Percentiles rank a stretch among this genome's conserved stretches.
Conservation (phyloP, 2,329 filamentous ascomycete genomes). For the Mollisiaceae sp. region DNA sequence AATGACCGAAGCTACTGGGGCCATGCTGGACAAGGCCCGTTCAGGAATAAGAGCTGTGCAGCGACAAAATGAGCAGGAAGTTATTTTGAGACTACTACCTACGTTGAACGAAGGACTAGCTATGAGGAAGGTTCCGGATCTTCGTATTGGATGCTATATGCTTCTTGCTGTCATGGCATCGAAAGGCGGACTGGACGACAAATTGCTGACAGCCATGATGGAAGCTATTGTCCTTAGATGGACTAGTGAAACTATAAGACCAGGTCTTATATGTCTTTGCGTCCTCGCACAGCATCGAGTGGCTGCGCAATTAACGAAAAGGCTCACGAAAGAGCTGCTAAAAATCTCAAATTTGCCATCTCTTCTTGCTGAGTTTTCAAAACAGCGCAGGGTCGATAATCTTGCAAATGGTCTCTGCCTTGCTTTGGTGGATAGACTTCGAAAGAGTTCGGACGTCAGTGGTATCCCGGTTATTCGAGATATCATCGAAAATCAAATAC, state of each 20-base stretch:
- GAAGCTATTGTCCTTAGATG: conserved; percentile 82
- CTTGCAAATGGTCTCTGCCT: conserved; percentile 74
- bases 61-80: conserved; percentile 78
- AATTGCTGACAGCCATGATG: conserved; percentile 85
- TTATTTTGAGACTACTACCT: conserved; percentile 71
- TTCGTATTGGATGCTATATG: conserved; percentile 91
- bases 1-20: conserved; percentile 82
- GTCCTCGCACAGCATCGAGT: conserved; percentile 82
- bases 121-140: conserved; percentile 75
- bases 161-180: conserved; percentile 83
- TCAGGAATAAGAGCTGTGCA: conserved; percentile 80
- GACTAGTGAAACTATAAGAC: conserved; percentile 72
- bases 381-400: conserved; percentile 71
- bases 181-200: conserved; percentile 80
- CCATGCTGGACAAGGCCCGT: conserved; percentile 76
- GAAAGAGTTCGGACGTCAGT: conserved; percentile 61
- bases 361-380: conserved; percentile 64
- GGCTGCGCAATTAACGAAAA: conserved; percentile 69
- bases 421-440: conserved; percentile 65
- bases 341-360: conserved; percentile 65
- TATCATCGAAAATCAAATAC: conserved; percentile 62
- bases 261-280: conserved; percentile 79
- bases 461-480: conserved; percentile 65
- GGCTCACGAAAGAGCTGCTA: conserved; percentile 71
- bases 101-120: conserved; percentile 79